phyloP scores from a whole-genome alignment of 371 early-diverging fungal species.

The Rhizomucor pusillus region DNA sequence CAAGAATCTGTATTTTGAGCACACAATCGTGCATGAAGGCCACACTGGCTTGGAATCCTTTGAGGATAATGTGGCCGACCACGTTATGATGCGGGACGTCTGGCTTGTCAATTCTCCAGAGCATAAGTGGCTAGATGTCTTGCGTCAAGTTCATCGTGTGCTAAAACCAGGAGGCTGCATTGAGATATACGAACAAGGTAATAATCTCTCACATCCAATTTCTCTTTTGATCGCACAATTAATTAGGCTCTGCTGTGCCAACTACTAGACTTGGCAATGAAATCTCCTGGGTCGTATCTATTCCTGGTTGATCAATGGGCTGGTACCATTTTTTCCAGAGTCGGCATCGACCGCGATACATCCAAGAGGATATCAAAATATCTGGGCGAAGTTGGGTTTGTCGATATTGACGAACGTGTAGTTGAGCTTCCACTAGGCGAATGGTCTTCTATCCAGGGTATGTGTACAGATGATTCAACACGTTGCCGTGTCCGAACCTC shows the following conservation, averaged over 20 bases:
- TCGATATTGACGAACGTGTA: constrained; percentile 10
- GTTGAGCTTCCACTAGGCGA: constrained; percentile 17
- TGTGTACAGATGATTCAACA: background rate
- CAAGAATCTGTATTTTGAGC: constrained; percentile 20
- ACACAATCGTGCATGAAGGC: constrained; percentile 11
- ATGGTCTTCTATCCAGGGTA: constrained; percentile 17
- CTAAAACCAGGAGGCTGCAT: constrained; percentile 34
- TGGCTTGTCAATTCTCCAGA: constrained; percentile 27
- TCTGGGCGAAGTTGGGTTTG: constrained; percentile 6
- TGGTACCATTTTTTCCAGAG: constrained; percentile 2
- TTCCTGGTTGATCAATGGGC: constrained; percentile 7
- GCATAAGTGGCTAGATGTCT: constrained; percentile 21
- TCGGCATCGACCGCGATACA: constrained; percentile 7
- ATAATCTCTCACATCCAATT: no score
- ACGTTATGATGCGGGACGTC: constrained; percentile 30
- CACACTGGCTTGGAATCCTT: constrained; percentile 25
- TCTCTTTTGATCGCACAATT: no score
- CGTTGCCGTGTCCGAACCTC: background rate
- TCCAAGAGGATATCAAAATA: background rate
- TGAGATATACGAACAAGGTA: constrained; percentile 16
- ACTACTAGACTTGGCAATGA: constrained; percentile 7
- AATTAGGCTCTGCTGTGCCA: no score
- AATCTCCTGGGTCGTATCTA: constrained; percentile 12
- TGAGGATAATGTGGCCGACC: constrained; percentile 21
- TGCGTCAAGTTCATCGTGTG: constrained; percentile 25